Base-by-base conservation (phyloP, 1,284 basidiomycete species). In the Inonotus obliquus region DNA sequence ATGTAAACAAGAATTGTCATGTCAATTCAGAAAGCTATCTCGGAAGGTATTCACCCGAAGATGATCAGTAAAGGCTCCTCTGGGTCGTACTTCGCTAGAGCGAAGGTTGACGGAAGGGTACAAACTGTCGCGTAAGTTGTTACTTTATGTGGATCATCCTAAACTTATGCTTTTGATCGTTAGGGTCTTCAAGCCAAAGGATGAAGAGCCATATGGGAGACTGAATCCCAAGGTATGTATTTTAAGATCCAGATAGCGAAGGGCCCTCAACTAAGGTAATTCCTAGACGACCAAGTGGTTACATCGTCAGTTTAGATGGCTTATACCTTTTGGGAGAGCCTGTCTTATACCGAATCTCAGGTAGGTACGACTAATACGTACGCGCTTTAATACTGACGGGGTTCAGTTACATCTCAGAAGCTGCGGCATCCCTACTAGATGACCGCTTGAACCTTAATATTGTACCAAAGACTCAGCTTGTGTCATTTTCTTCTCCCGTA, bases 181-280 rank as follows among this genome's bases (percentile, higher is more conserved):
- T 64, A 92, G 89, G 19, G 89, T 94, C 4, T 94, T 94, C 74
- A 94, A 95, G 71, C 92, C 92, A 1, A 93, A 94, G 70, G 92
- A 94, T 68, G 92, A 94, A 72, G 92, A 94, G 67, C 91, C 91
- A 2, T 92, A 92, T 68, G 90, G 90, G 32, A 79, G 85, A 38
- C 76, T 93, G 21, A 94, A 94, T 70, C 92, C 92, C 3, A 92
- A 92, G 80, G 87, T 84, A 56, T 48, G 67, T 41, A 0, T 25
- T 37, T 14, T 19, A 5, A 4, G 7, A 32, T 27, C 14, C 4
- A 6, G 10, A 39, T 25, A 39, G 4, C 35, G 29, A 19, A 39
- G 25, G 19, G 39, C 19, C 13, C 37, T 21, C 52, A 41, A 21
- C 21, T 37, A 9, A 14, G 44, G 60, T 14, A 54, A 10, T 49